Conservation (phyloP, 164 flowering plant genomes). For the Saururus chinensis region DNA sequence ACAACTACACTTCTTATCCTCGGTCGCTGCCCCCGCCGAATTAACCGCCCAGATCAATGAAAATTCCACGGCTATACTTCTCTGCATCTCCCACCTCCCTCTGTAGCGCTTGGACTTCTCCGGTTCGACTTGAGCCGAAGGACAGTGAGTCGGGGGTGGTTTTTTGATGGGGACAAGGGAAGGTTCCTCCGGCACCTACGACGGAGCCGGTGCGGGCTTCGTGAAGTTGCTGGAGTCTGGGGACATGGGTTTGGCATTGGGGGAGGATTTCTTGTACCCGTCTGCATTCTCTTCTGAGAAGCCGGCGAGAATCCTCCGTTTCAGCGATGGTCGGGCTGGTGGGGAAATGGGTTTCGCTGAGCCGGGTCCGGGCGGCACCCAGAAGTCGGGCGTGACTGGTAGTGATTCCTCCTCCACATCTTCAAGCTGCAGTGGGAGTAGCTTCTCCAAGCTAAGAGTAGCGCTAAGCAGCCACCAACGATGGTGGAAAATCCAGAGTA, state of each 20-base stretch:
- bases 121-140: too few relatives aligned
- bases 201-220: slow-evolving; percentile 16
- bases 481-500: too few relatives aligned
- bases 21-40: too few relatives aligned
- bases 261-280: slow-evolving; percentile 10
- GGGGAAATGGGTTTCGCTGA: slow-evolving; percentile 6
- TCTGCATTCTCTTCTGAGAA: slow-evolving; percentile 18
- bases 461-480: slow-evolving; percentile 2
- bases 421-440: slow-evolving; percentile 20
- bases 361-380: slow-evolving; percentile 7
- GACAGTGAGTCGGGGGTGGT: too few relatives aligned
- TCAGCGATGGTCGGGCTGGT: slow-evolving; percentile 22
- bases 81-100: too few relatives aligned
- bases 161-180: slow-evolving; percentile 30
- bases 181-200: slow-evolving; percentile 10
- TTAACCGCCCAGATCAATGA: too few relatives aligned
- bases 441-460: slow-evolving; percentile 24
- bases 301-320: slow-evolving; percentile 49
- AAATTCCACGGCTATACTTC: too few relatives aligned
- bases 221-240: slow-evolving; percentile 34
- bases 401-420: slow-evolving; percentile 43
- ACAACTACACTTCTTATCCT: too few relatives aligned
- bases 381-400: slow-evolving; percentile 26
- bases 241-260: slow-evolving; percentile 19
- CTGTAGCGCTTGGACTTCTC: too few relatives aligned